Percentiles rank a stretch among this genome's conserved stretches.
Evolutionary conservation across 805 yeast genomes (phyloP).

Genomic region (Ogataea parapolymorpha): DNA sequence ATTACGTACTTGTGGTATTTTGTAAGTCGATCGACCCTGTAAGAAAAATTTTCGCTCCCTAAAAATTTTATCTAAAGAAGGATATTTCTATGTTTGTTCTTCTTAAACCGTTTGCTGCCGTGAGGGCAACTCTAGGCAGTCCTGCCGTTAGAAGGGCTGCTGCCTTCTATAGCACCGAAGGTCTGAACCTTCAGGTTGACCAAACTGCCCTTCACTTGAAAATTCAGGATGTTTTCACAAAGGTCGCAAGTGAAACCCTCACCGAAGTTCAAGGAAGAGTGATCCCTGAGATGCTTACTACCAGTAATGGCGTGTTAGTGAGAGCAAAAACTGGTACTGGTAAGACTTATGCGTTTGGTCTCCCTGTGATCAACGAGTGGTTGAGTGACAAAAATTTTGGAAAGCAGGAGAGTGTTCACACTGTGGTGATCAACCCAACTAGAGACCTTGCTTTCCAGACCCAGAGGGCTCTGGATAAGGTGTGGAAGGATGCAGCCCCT

Average conservation of each 20-base stretch:
- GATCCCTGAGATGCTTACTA: constrained; percentile 50
- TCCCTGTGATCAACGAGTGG: constrained; percentile 68
- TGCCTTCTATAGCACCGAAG: constrained; percentile 3
- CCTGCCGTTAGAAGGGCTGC: background rate
- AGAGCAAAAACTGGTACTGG: constrained; percentile 97
- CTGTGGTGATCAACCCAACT: constrained; percentile 82
- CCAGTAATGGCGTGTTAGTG: constrained; percentile 67
- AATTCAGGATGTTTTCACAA: constrained; percentile 31
- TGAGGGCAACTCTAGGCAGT: background rate
- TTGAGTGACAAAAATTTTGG: constrained; percentile 22
- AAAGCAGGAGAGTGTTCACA: constrained; percentile 40
- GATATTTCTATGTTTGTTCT: background rate
- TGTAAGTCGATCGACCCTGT: background rate
- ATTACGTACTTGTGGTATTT: background rate
- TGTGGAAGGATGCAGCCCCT: constrained; percentile 29
- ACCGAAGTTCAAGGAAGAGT: constrained; percentile 71
- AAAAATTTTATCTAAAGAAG: background rate
- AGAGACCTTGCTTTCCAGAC: constrained; percentile 88
- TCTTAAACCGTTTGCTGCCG: background rate
- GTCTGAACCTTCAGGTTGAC: background rate
- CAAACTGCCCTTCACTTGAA: background rate
- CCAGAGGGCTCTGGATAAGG: constrained; percentile 55
- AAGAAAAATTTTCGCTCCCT: constrained; percentile 1
- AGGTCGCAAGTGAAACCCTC: constrained; percentile 43
- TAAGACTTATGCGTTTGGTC: constrained; percentile 83